A percentile compares a stretch with the other conserved stretches of the same genome.
Evolutionary conservation across 441 rosid species (phyloP).

Genomic region (Erodium moschatum): DNA sequence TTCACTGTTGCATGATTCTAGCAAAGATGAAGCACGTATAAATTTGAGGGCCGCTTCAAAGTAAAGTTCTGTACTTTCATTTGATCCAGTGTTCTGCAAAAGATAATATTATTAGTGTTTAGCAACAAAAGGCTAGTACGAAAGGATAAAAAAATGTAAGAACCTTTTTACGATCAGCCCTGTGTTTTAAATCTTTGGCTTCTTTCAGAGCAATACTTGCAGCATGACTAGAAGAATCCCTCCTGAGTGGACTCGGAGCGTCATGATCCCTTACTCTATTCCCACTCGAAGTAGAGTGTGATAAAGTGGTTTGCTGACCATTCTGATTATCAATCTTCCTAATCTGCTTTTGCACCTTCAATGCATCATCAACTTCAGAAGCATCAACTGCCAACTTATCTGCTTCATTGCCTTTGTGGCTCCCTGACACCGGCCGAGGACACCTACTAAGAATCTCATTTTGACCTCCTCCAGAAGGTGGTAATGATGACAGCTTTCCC

Average conservation of each 20-base stretch:
- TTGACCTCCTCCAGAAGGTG: constrained; percentile 43
- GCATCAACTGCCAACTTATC: constrained; percentile 24
- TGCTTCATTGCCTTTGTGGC: constrained; percentile 28
- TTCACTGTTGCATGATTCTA: constrained; percentile 60
- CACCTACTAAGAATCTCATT: constrained; percentile 29
- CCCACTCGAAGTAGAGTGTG: constrained; percentile 45
- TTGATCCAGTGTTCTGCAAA: constrained; percentile 50
- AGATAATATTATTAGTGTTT: constrained; percentile 17
- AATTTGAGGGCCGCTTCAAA: constrained; percentile 92
- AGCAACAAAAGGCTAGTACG: constrained; percentile 15
- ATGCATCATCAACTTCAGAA: constrained; percentile 32
- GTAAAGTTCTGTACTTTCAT: constrained; percentile 61
- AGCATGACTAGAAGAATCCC: constrained; percentile 60
- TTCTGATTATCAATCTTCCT: constrained; percentile 39
- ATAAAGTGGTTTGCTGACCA: constrained; percentile 39
- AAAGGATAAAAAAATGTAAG: constrained; percentile 14
- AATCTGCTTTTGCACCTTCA: constrained; percentile 34
- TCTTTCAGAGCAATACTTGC: constrained; percentile 78
- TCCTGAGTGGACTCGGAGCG: constrained; percentile 61
- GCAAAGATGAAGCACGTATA: constrained; percentile 72
- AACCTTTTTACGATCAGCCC: constrained; percentile 92
- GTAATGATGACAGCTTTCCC: constrained; percentile 33
- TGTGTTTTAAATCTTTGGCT: constrained; percentile 84
- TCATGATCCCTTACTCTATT: constrained; percentile 40
- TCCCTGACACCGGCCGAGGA: constrained; percentile 27